Evolutionary conservation across 2,329 filamentous ascomycete species (phyloP), one percentile per base, ranked within the genome.

Genomic region (Arthrobotrys sinensis): DNA sequence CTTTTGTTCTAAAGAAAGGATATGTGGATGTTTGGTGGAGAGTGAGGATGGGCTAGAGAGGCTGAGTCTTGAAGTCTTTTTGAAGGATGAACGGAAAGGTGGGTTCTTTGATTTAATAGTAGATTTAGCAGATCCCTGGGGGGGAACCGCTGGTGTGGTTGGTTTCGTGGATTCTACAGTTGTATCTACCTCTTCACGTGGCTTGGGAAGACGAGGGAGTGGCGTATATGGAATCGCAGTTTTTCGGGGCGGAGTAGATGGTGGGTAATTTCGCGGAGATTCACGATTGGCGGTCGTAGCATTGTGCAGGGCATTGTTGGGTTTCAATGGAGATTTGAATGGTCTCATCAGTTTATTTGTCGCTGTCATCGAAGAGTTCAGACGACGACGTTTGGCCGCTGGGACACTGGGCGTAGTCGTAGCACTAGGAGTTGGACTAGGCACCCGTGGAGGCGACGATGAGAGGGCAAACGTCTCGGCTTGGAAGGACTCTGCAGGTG

Each of bases 301-400:
- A 62, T 71, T 63, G n/a, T 71, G 28, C 7, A 53, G 48, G 11
- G 72, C 21, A 77, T 63, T 77, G 11, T 71, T 66, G 5, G 52
- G n/a, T 50, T 79, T 79, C 7, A 79, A 45, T 45, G 76, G 76
- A 2, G 76, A 79, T 65, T 73, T 79, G 48, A 79, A 79, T 0
- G 76, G 76, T 57, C 64, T 65, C 38, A 57, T 79, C 4, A 79
- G 16, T 40, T 71, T 70, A 16, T 60, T 73, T 8, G 52, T 57
- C 4, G 53, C 68, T 12, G 69, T n/a, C 5, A 57, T n/a, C 5
- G 76, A 72, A 7, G 68, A 65, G 38, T 79, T 73, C 3, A 79
- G 48, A n/a, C 76, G 76, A 40, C 76, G 76, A n/a, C 76, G 62
- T 63, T 79, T 79, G 19, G 46, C 38, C 14, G 73, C 66, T n/a